phyloP scores from a whole-genome alignment of 306 rosid genomes.

The Mimosa bimucronata region DNA sequence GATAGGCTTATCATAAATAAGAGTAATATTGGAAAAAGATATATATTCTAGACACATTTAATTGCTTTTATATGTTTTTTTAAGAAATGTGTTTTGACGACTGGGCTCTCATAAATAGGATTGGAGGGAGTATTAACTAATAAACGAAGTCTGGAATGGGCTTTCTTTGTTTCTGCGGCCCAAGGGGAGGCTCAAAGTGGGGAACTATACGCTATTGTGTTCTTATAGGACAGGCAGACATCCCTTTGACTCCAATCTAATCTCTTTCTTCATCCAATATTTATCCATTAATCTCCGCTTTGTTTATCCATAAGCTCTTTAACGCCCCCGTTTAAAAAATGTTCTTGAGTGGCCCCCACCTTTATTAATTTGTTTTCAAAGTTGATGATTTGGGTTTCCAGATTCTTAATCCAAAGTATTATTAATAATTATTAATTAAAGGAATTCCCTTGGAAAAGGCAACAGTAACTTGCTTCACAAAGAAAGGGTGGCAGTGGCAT shows the following conservation, averaged over 20 bases:
- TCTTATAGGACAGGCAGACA: slow-evolving; percentile 42
- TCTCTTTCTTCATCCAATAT: slow-evolving; percentile 15
- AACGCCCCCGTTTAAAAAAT: neutral
- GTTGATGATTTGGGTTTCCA: slow-evolving; percentile 31
- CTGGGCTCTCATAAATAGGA: too few relatives aligned
- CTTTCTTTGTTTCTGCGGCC: neutral
- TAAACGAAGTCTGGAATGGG: neutral
- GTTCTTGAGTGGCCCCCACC: slow-evolving; percentile 40
- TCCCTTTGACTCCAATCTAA: slow-evolving; percentile 42
- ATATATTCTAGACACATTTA: too few relatives aligned
- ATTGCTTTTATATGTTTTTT: too few relatives aligned
- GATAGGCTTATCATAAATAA: too few relatives aligned
- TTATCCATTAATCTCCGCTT: slow-evolving; percentile 34
- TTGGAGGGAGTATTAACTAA: too few relatives aligned
- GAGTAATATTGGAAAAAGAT: too few relatives aligned
- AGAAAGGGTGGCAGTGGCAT: slow-evolving; percentile 37
- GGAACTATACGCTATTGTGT: slow-evolving; percentile 17
- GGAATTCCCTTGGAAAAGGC: slow-evolving; percentile 16
- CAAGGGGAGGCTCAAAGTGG: slow-evolving; percentile 1
- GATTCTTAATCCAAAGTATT: slow-evolving; percentile 26
- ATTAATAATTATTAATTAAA: slow-evolving; percentile 8
- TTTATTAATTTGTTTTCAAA: slow-evolving; percentile 33
- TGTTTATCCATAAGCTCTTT: slow-evolving; percentile 1
- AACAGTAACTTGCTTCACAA: slow-evolving; percentile 17
- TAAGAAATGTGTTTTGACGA: too few relatives aligned